Percentiles rank a stretch among this genome's conserved stretches.
Conservation (phyloP, 2,329 filamentous ascomycete genomes). For the Leptodontidium sp. region DNA sequence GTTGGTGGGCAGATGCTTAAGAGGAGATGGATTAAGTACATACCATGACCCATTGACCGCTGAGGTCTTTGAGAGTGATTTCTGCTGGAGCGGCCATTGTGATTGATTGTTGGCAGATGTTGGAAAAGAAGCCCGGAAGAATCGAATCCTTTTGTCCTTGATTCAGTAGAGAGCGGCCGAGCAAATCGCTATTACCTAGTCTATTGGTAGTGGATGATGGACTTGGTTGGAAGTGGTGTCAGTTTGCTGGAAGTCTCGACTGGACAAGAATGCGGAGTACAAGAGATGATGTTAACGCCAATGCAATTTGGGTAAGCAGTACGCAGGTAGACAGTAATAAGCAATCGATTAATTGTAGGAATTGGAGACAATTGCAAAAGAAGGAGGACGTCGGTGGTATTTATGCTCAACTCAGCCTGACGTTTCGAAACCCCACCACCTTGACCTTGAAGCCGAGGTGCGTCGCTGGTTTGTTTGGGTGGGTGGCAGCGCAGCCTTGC, state of each 20-base stretch:
- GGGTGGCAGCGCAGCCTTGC: not conserved
- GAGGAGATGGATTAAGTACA: constrained; percentile 21
- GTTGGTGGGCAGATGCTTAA: not conserved
- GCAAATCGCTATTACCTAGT: no score
- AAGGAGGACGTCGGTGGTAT: constrained; percentile 1
- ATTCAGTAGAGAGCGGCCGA: no score
- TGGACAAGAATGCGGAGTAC: not conserved
- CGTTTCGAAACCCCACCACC: not conserved
- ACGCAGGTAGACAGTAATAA: not conserved
- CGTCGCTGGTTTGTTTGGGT: not conserved
- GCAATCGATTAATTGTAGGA: not conserved
- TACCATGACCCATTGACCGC: constrained; percentile 62
- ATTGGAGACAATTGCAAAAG: not conserved
- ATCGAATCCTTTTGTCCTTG: no score
- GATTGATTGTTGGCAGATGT: not conserved
- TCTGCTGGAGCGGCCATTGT: constrained; percentile 63
- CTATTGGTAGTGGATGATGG: not conserved
- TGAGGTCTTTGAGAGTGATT: constrained; percentile 59
- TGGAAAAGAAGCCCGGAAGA: no score
- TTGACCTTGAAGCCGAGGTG: not conserved
- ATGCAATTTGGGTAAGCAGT: not conserved
- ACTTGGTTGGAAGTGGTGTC: not conserved
- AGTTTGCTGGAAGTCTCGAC: no score
- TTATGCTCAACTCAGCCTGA: constrained; percentile 6
- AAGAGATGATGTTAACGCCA: not conserved